These are phyloP conservation scores for Auricularia cornea DNA, from an alignment of 768 basidiomycete genomes.

Conservation along the genomic window DNA sequence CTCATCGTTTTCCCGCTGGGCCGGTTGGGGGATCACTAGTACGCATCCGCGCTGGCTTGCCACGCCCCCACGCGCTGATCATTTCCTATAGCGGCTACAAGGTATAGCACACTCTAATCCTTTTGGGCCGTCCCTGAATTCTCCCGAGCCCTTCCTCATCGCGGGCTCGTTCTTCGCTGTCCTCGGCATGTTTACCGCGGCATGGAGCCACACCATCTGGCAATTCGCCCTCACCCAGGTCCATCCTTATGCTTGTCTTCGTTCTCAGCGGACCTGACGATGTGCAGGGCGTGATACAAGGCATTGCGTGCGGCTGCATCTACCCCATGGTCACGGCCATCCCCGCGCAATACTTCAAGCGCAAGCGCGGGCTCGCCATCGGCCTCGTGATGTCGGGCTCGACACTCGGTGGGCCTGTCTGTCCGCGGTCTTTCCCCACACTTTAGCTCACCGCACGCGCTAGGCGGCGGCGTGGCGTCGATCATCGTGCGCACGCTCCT, in stretches of 20 bases:
- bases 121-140: background rate
- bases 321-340: slow-evolving; percentile 1
- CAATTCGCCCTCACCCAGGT: slow-evolving; percentile 5
- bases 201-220: slow-evolving; percentile 1
- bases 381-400: slow-evolving; percentile 3
- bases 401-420: background rate
- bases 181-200: background rate
- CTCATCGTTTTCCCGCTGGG: slow-evolving; percentile 1
- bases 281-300: slow-evolving; percentile 4
- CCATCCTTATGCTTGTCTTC: too few species aligned
- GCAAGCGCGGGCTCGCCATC: background rate
- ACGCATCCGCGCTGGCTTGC: background rate
- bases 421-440: background rate
- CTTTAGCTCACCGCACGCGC: background rate
- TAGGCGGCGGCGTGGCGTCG: background rate
- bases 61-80: background rate
- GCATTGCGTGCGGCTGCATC: background rate
- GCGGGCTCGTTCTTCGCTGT: slow-evolving; percentile 1
- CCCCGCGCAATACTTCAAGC: slow-evolving; percentile 4
- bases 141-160: slow-evolving; percentile 1
- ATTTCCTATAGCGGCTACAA: background rate
- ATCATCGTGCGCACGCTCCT: slow-evolving; percentile 16
- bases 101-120: background rate
- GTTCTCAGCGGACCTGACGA: too few species aligned
- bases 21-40: slow-evolving; percentile 3